Percentiles rank a stretch among this genome's conserved stretches.
Evolutionary conservation across 176 grass and related monocot genomes (phyloP).

Genomic region (Oryza longistaminata): DNA sequence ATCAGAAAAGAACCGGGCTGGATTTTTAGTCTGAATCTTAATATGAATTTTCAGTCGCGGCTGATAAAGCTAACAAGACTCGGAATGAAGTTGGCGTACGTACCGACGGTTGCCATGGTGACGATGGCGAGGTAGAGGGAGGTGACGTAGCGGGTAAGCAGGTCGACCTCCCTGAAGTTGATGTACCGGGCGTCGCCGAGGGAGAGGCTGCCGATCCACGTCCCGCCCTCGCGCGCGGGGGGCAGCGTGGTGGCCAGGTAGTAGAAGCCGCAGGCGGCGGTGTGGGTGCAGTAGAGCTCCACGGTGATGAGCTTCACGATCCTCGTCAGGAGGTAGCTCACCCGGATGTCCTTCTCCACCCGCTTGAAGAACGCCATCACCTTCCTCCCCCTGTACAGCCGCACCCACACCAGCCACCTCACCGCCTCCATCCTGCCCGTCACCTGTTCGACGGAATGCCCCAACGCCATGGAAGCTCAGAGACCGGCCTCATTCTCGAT

Average conservation of each 20-base stretch:
- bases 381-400: constrained; percentile 65
- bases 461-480: background rate
- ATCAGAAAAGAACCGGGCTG: too few relatives aligned
- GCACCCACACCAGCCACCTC: constrained; percentile 70
- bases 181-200: constrained; percentile 61
- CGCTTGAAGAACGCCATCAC: constrained; percentile 75
- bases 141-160: constrained; percentile 77
- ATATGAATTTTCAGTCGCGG: too few relatives aligned
- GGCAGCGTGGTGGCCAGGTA: constrained; percentile 87
- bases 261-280: constrained; percentile 84
- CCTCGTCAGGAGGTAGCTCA: constrained; percentile 90
- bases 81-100: background rate
- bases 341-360: constrained; percentile 95
- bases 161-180: constrained; percentile 73
- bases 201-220: constrained; percentile 83
- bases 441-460: constrained; percentile 15
- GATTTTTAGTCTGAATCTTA: too few relatives aligned
- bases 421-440: constrained; percentile 62
- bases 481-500: too few relatives aligned
- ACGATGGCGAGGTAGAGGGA: constrained; percentile 88
- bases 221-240: constrained; percentile 53
- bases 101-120: constrained; percentile 88
- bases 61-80: background rate
- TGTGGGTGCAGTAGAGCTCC: constrained; percentile 91
- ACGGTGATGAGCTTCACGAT: constrained; percentile 84